These are phyloP conservation scores for Kitagawia praeruptora DNA, from an alignment of 129 eudicot genomes.

Conservation along the genomic window DNA sequence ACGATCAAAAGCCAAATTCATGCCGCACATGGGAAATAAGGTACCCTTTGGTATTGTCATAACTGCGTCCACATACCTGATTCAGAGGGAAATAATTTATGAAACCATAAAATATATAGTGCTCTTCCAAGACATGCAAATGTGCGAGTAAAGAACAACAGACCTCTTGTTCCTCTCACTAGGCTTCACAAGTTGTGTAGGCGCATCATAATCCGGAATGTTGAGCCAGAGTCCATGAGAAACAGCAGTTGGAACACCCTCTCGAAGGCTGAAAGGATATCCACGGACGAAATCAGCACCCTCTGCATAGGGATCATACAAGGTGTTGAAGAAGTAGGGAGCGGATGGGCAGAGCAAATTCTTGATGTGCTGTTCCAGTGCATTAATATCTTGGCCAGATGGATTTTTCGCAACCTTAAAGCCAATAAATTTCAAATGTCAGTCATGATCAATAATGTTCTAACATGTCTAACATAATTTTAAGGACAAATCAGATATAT, in stretches of 20 bases:
- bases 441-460: too few relatives aligned
- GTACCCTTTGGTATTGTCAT: conserved; percentile 87
- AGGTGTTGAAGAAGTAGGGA: conserved; percentile 85
- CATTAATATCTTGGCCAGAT: conserved; percentile 74
- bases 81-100: background rate
- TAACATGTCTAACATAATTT: too few relatives aligned
- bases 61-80: conserved; percentile 71
- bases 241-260: conserved; percentile 46
- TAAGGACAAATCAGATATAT: background rate
- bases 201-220: conserved; percentile 7
- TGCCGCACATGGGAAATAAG: conserved; percentile 94
- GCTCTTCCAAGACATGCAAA: background rate
- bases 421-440: background rate
- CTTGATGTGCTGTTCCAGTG: conserved; percentile 81
- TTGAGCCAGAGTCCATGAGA: conserved; percentile 11
- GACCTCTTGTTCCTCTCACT: conserved; percentile 4
- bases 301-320: conserved; percentile 77
- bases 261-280: conserved; percentile 94
- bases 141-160: background rate
- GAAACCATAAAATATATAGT: background rate
- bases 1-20: conserved; percentile 83
- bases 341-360: conserved; percentile 80
- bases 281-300: conserved; percentile 94
- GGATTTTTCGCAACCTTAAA: conserved; percentile 42
- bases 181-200: conserved; percentile 6